Evolutionary conservation across 768 basidiomycete genomes (phyloP), one percentile per base, ranked within the genome.

Genomic region (Neoboletus brunneissimus): DNA sequence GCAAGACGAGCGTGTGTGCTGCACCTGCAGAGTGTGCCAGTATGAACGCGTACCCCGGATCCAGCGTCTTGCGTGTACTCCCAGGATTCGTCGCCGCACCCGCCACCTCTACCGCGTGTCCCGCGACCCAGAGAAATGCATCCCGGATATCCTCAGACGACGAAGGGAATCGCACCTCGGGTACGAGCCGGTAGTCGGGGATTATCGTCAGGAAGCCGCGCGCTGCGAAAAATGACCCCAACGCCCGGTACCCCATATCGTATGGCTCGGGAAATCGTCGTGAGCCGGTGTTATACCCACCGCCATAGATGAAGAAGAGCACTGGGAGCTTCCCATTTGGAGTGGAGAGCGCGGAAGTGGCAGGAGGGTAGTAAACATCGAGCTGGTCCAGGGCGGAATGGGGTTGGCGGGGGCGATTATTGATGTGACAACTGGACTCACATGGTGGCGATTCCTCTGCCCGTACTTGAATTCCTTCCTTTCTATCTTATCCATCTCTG

Each of bases 11-110:
- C 42, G 77, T 61, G 63, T 84, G 80, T 27, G 73, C 69, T 1
- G 80, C 81, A 1, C 87, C 87, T 0, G 83, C 85, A 1, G 86
- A 87, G 67, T 88, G 86, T 0, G 79, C 83, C 68, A 82, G 72
- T 40, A 87, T 45, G 59, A 79, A 79, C 41, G 85, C 64, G 11
- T 63, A 65, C 8, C 76, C 67, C 6, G 73, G 62, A 61, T 83
- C 80, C 0, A 80, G 74, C 22, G 64, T 60, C 18, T 42, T 45
- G 8, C 55, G 56, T 3, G 58, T 38, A 18, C 62, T 56, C 29
- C 3, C 35, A 9, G 56, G 31, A 7, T 27, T 41, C 9, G 55
- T 50, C 51, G 53, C 57, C 23, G 42, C 58, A 20, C 34, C 34
- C 5, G 46, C 52, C 44, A 72, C 66, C 23, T 62, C 61, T 0